These are phyloP conservation scores for Trichoderma endophyticum DNA, from an alignment of 2,329 filamentous ascomycete species.

Conservation along the genomic window DNA sequence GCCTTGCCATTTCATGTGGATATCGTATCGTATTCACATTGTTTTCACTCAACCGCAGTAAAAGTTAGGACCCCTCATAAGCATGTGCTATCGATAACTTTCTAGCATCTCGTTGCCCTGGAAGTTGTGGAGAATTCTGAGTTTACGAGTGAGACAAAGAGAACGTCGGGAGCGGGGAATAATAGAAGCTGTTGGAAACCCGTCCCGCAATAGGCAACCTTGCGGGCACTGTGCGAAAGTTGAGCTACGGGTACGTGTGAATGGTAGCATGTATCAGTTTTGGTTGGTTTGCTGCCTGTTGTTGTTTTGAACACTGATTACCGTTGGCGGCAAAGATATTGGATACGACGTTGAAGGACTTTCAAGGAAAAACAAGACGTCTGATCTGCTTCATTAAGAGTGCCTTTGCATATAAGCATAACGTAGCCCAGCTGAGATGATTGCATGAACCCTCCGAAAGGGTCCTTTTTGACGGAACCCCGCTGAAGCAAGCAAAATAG, in stretches of 20 bases:
- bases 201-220: neutral
- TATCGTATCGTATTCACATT: neutral
- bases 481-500: neutral
- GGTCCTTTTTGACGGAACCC: neutral
- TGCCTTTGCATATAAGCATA: neutral
- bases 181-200: slow-evolving; percentile 13
- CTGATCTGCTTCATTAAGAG: neutral
- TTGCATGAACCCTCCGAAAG: neutral
- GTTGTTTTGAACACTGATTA: neutral
- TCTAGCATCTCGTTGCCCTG: slow-evolving; percentile 20
- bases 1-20: neutral
- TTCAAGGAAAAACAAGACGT: neutral
- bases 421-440: neutral
- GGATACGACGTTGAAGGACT: neutral
- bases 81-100: neutral
- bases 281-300: neutral
- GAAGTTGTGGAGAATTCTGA: slow-evolving; percentile 23
- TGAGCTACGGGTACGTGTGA: neutral
- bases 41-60: neutral
- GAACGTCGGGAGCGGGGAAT: slow-evolving; percentile 9
- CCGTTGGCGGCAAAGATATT: neutral
- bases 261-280: neutral
- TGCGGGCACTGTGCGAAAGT: neutral
- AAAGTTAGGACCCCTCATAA: neutral
- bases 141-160: neutral